Base-by-base conservation (phyloP, 768 basidiomycete species). In the Galerina marginata region DNA sequence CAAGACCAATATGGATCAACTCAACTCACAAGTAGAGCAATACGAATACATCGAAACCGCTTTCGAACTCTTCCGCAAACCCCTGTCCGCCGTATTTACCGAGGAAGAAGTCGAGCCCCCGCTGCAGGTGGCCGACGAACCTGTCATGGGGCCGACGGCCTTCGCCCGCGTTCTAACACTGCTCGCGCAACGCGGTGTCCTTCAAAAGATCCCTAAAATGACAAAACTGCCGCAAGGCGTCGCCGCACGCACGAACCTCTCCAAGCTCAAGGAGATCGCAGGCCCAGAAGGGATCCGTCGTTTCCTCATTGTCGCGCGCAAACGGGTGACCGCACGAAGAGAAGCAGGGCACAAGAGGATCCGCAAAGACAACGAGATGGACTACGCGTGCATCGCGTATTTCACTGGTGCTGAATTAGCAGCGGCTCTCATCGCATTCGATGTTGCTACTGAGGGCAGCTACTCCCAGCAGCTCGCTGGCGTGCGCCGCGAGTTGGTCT, bases 391-490 rank as follows among this genome's bases (percentile, higher is more conserved):
- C 15, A 43, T 59, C 6, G 66, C 68, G 6, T 76, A 75, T 57
- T 49, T 45, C 25, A 59, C 60, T 38, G 69, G 72, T 3, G 75
- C 76, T 9, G 73, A 77, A 59, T 69, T 77, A 6, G 71, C 76
- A 6, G 67, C 67, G 11, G 72, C 70, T 1, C 38, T 77, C n/a
- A 60, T 75, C 7, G 62, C 67, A 10, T 72, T 77, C 48, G 73
- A 76, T 53, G 63, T 55, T 1, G 70, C 65, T 5, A 71, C 75
- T 0, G 54, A 68, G 23, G 72, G 72, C 10, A 59, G 62, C 33
- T 74, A 69, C 43, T 39, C 50, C 12, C 45, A 59, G 5, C 53
- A 65, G 12, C 48, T 73, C 10, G n/a, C 40, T 2, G 73, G 69
- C 15, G 66, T 65, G 10, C 58, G 69, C 44, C 69, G 63, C 45